phyloP scores from a whole-genome alignment of 2,329 filamentous ascomycete genomes.

The Epichloe sp. region DNA sequence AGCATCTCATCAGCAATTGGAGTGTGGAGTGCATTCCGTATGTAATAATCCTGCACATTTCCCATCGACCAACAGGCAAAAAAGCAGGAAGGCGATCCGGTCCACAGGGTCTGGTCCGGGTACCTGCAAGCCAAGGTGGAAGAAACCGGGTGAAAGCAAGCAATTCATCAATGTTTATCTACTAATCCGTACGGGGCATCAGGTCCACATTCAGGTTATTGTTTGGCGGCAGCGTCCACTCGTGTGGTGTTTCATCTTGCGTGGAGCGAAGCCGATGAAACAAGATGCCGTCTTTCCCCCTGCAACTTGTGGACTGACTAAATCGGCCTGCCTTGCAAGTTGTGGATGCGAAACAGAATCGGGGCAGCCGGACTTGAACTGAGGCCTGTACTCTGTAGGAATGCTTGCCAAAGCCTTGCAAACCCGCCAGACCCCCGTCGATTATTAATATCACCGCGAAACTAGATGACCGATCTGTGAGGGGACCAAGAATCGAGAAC shows the following conservation, averaged over 20 bases:
- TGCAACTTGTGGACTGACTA: background rate
- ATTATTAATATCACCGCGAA: too few species aligned
- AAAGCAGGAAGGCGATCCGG: too few species aligned
- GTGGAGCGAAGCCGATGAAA: slow-evolving; percentile 1
- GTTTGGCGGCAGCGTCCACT: background rate
- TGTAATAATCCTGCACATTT: background rate
- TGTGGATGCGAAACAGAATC: background rate
- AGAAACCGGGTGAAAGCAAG: background rate
- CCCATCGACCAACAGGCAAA: background rate
- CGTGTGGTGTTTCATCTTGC: slow-evolving; percentile 3
- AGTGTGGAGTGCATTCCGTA: too few species aligned
- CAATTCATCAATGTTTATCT: background rate
- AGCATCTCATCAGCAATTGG: too few species aligned
- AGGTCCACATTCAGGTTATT: background rate
- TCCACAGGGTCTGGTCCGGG: too few species aligned
- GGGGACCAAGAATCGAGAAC: too few species aligned
- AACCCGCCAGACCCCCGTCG: too few species aligned
- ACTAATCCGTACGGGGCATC: too few species aligned
- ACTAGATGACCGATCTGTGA: too few species aligned
- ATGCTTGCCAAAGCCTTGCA: too few species aligned
- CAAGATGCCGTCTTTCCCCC: background rate
- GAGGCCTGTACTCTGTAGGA: background rate
- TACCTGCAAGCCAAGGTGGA: too few species aligned
- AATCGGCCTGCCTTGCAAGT: background rate
- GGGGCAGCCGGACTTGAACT: background rate